These are phyloP conservation scores for Cyclotella kingstonii DNA, from an alignment of 108 stramenopile genomes.

Conservation along the genomic window DNA sequence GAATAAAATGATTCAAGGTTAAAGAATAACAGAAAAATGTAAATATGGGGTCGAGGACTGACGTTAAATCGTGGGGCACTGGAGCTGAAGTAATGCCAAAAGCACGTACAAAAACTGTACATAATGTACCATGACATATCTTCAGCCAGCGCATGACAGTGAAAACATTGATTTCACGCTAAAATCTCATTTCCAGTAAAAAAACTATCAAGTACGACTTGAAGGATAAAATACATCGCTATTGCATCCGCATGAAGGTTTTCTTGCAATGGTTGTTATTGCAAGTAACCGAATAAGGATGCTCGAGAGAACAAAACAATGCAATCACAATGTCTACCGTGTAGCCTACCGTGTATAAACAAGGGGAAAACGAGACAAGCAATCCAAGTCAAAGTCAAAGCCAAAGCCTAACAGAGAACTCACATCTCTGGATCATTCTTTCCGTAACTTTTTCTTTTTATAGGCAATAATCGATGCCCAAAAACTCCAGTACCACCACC, in stretches of 20 bases:
- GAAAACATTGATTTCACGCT: constrained; percentile 13
- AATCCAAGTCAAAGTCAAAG: not conserved
- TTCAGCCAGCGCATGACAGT: constrained; percentile 2
- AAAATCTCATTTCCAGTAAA: constrained; percentile 27
- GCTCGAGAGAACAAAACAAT: constrained; percentile 1
- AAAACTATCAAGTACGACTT: not conserved
- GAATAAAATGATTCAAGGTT: not conserved
- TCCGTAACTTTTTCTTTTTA: constrained; percentile 44
- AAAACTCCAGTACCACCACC: constrained; percentile 16
- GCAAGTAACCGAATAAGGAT: constrained; percentile 21
- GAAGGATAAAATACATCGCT: not conserved
- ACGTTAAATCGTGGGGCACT: constrained; percentile 13
- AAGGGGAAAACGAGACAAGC: not conserved
- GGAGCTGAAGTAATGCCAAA: constrained; percentile 8
- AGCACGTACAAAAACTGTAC: constrained; percentile 22
- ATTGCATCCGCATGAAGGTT: constrained; percentile 29
- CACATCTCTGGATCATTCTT: constrained; percentile 47
- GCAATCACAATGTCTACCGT: not conserved
- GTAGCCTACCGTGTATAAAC: not conserved
- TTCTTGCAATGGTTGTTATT: not conserved
- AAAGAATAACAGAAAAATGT: not conserved
- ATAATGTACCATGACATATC: constrained; percentile 21
- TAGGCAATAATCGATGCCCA: constrained; percentile 44
- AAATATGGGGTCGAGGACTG: constrained; percentile 24
- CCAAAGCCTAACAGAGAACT: constrained; percentile 4